These are phyloP conservation scores for Xylaria sp. DNA, from an alignment of 2,329 filamentous ascomycete genomes.

Conservation along the genomic window DNA sequence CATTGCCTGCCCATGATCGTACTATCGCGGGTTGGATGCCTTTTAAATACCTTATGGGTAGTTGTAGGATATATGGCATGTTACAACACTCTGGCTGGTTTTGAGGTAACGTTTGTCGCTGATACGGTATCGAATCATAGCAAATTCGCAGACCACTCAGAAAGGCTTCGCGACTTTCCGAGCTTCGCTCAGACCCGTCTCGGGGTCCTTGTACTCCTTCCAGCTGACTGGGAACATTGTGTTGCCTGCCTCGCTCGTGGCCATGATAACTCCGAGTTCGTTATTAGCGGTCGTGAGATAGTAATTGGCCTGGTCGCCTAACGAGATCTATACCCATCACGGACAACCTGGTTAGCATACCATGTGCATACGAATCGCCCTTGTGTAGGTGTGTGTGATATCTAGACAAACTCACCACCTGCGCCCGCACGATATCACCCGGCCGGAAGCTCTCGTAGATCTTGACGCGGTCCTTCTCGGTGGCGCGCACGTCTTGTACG, in stretches of 20 bases:
- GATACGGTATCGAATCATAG: slow-evolving; percentile 16
- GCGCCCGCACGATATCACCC: slow-evolving; percentile 88
- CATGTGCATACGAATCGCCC: not conserved
- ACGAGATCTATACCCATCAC: slow-evolving; percentile 70
- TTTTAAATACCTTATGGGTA: not conserved
- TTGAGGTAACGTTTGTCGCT: not conserved
- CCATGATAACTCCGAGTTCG: slow-evolving; percentile 93
- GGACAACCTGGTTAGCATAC: slow-evolving; percentile 12
- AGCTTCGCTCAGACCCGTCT: slow-evolving; percentile 78
- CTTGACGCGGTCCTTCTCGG: slow-evolving; percentile 94
- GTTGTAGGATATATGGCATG: not conserved
- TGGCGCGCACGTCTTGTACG: slow-evolving; percentile 90
- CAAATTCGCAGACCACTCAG: slow-evolving; percentile 57
- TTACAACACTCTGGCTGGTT: not conserved
- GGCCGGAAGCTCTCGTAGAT: slow-evolving; percentile 92
- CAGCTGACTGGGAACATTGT: slow-evolving; percentile 94
- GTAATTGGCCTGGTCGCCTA: slow-evolving; percentile 95
- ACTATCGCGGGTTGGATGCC: not conserved
- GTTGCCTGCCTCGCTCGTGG: slow-evolving; percentile 86
- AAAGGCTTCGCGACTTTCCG: slow-evolving; percentile 96
- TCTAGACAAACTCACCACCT: slow-evolving; percentile 70
- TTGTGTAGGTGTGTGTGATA: not conserved
- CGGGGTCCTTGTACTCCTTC: slow-evolving; percentile 91
- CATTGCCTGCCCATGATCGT: not conserved
- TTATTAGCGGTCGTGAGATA: slow-evolving; percentile 94